Evolutionary conservation across 768 basidiomycete species (phyloP), one percentile per base, ranked within the genome.

Genomic region (Symmetrospora coprosmae): DNA sequence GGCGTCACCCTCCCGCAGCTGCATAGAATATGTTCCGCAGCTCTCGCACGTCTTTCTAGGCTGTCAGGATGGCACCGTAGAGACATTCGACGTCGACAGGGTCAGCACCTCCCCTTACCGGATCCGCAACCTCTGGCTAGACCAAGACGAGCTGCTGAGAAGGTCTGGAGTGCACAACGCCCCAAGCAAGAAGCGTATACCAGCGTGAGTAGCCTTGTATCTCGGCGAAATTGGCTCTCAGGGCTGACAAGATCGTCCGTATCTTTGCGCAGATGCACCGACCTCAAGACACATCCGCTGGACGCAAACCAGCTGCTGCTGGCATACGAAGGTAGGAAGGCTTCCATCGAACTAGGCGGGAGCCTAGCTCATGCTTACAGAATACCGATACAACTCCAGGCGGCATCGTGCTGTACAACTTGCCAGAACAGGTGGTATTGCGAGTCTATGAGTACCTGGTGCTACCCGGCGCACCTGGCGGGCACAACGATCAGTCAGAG

Each of bases 391-490:
- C 28, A 33, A 17, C 17, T 50, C 5, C 8, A 58, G 74, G 75
- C 6, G 76, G 76, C 4, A 72, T 75, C 8, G 68, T 73, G 3
- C 65, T 74, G 0, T 76, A 72, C 72, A 70, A 75, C 61, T 66
- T 76, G 41, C 72, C 71, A 27, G 67, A 73, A 39, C 59, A 64
- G 14, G 59, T 46, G 8, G 64, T 66, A 14, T 66, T 81, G 13
- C 77, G 81, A 39, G 79, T 77, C 9, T 90, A 82, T 68, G 85
- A 86, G 69, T 74, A 85, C 47, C 72, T 80, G 4, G 68, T 88
- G 4, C 80, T 83, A 21, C 85, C 87, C 4, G 87, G 88, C 34
- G 85, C 87, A 6, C 84, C 85, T 2, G 87, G 87, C 51, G 86
- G 86, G 2, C 73, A 75, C 23, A 82, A 82, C 11, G 85, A 84